Evolutionary conservation across 2,329 filamentous ascomycete species (phyloP), one percentile per base, ranked within the genome.

Genomic region (Tolypocladium capitatum): DNA sequence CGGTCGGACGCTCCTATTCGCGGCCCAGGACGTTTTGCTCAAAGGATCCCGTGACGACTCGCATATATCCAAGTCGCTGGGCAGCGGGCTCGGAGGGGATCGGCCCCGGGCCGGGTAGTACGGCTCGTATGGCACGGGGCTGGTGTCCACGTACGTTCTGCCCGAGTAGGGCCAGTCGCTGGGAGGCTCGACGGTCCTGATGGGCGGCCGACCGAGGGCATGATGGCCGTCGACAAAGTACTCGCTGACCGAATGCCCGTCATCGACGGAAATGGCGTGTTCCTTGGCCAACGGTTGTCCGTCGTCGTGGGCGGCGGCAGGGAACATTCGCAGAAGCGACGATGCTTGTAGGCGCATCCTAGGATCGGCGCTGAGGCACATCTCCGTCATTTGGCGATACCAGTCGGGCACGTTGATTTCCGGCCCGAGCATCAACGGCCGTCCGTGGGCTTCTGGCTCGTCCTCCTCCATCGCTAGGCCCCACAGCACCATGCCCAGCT

Each of bases 401-500:
- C 90, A 97, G 13, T 74, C 70, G 0, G 92, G 92, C 9, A 94
- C 75, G 27, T 82, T 72, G 11, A 74, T 63, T 45, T 79, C 76
- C 6, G 80, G 60, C 5, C 72, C 67, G 10, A 84, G 67, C 21
- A 68, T 69, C 50, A 95, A 67, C 0, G 90, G 90, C 20, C 86
- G 78, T 38, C 76, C 76, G 50, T 85, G 81, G 20, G 78, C 74
- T 62, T 97, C 92, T 1, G 92, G 92, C 58, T 97, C 91, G 58
- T 97, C 91, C 48, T 90, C 80, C 55, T 91, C 79, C 60, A 84
- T 84, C 1, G 88, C 91, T 42, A 98, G 69, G 21, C 87, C 88
- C 88, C 91, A 98, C 3, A 98, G 70, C 2, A 95, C 89, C 92
- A 98, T 98, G 5, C 92, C 92, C 5, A 97, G 75, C 65, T 98